Conservation (phyloP, 192 early-diverging fungal genomes). For the Coemansia sp. region DNA sequence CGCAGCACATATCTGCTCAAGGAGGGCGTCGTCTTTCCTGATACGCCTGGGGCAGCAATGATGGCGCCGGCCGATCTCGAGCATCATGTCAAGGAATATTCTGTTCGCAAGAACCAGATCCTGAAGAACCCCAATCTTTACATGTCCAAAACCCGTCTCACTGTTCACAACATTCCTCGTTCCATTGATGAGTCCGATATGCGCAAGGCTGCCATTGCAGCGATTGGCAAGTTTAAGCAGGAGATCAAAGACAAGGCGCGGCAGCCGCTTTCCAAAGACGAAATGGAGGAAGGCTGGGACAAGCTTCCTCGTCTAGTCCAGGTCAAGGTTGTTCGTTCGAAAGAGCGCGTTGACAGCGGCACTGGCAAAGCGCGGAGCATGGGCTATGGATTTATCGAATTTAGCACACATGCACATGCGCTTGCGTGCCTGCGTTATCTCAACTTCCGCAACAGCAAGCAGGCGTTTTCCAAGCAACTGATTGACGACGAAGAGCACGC, state of each 20-base stretch:
- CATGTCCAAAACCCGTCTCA: conserved; percentile 85
- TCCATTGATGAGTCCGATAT: conserved; percentile 73
- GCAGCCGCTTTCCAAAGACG: conserved; percentile 58
- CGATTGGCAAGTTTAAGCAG: conserved; percentile 76
- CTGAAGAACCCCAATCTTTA: conserved; percentile 86
- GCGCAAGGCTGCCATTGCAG: conserved; percentile 57
- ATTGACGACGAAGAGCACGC: conserved; percentile 16
- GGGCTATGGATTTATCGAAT: conserved; percentile 96
- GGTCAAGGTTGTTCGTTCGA: conserved; percentile 80
- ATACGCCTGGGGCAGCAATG: conserved; percentile 72
- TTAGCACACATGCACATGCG: conserved; percentile 82
- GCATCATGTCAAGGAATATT: conserved; percentile 75
- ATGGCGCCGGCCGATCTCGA: conserved; percentile 81
- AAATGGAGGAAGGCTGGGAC: conserved; percentile 67
- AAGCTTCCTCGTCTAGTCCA: conserved; percentile 63
- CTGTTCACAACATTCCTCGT: conserved; percentile 82
- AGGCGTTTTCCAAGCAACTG: conserved; percentile 62
- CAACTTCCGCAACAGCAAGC: conserved; percentile 75
- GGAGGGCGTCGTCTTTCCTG: conserved; percentile 88
- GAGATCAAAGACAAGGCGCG: conserved; percentile 66
- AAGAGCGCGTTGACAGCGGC: conserved; percentile 73
- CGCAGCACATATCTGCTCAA: conserved; percentile 88
- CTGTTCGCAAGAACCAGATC: conserved; percentile 77
- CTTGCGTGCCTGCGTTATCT: conserved; percentile 89
- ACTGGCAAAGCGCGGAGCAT: conserved; percentile 72